These are phyloP conservation scores for Hymenoscyphus fructigenus DNA, from an alignment of 2,329 filamentous ascomycete genomes.

Conservation along the genomic window DNA sequence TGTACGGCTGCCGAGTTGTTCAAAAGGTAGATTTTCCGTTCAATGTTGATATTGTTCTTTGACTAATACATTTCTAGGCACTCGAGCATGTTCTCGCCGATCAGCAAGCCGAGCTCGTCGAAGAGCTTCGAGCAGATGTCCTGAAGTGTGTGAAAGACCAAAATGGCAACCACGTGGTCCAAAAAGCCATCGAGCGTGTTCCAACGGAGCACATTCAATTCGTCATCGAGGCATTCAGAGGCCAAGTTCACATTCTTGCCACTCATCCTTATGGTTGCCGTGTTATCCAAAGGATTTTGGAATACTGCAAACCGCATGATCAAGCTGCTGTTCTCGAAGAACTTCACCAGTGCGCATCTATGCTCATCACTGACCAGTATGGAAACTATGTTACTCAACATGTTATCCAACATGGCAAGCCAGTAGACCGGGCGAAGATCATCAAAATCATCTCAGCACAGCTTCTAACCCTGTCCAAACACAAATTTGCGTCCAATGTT, in stretches of 20 bases:
- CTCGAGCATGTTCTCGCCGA: conserved; percentile 89
- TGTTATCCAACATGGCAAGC: conserved; percentile 75
- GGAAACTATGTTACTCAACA: conserved; percentile 98
- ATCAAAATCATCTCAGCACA: conserved; percentile 71
- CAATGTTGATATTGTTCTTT: background rate
- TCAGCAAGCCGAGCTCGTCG: conserved; percentile 80
- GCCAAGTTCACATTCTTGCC: conserved; percentile 71
- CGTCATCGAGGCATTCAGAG: conserved; percentile 77
- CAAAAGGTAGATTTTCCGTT: conserved; percentile 66
- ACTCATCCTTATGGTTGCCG: conserved; percentile 85
- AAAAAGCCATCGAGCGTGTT: conserved; percentile 84
- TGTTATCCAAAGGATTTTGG: conserved; percentile 88
- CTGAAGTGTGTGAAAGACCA: conserved; percentile 78
- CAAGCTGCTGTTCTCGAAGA: conserved; percentile 73
- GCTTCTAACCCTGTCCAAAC: conserved; percentile 76
- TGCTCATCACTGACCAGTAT: conserved; percentile 81
- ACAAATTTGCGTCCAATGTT: conserved; percentile 97
- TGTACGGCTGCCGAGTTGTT: conserved; percentile 93
- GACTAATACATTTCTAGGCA: conserved; percentile 52
- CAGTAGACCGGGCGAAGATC: conserved; percentile 70
- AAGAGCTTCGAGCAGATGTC: conserved; percentile 77
- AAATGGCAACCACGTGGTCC: conserved; percentile 95
- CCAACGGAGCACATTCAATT: conserved; percentile 78
- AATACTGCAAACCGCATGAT: conserved; percentile 72
- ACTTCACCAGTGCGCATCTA: conserved; percentile 68